A percentile compares a stretch with the other conserved stretches of the same genome.
Conservation (phyloP, 768 basidiomycete genomes). For the Calocybe indica region DNA sequence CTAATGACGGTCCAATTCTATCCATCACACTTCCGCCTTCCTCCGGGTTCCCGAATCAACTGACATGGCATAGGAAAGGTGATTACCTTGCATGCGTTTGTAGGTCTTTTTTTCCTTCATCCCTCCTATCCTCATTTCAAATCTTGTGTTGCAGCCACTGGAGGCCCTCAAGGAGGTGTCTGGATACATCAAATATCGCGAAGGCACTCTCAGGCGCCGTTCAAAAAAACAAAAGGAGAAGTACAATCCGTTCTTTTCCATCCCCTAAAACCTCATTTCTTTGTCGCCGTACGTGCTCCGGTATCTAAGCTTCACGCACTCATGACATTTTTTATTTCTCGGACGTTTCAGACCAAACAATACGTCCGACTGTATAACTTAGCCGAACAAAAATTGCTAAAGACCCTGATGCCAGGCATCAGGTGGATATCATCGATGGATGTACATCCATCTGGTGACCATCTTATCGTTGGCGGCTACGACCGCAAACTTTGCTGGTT, state of each 20-base stretch:
- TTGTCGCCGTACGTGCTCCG: conserved; percentile 75
- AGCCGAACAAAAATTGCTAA: conserved; percentile 86
- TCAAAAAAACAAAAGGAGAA: conserved; percentile 89
- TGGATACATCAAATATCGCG: conserved; percentile 96
- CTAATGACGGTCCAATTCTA: conserved; percentile 51
- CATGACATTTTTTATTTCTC: conserved; percentile 7
- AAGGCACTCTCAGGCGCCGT: conserved; percentile 95
- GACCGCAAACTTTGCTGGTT: conserved; percentile 99
- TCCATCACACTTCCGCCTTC: conserved; percentile 55
- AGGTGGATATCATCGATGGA: conserved; percentile 98
- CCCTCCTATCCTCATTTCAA: conserved; percentile 7
- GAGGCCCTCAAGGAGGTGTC: conserved; percentile 73
- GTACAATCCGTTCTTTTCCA: conserved; percentile 95
- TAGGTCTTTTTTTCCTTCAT: conserved; percentile 36
- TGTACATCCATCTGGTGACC: conserved; percentile 92
- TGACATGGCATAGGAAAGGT: conserved; percentile 90
- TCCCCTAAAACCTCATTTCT: conserved; percentile 91
- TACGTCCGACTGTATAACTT: conserved; percentile 95
- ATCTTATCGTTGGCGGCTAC: conserved; percentile 95
- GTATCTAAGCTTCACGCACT: conserved; percentile 1
- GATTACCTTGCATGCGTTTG: conserved; percentile 96
- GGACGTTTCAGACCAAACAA: conserved; percentile 73
- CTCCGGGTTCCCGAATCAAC: conserved; percentile 71
- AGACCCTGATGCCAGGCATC: conserved; percentile 92
- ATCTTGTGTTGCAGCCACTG: conserved; percentile 37